Base-by-base conservation (phyloP, 2,329 filamentous ascomycete species). In the Aspergillus sp. region DNA sequence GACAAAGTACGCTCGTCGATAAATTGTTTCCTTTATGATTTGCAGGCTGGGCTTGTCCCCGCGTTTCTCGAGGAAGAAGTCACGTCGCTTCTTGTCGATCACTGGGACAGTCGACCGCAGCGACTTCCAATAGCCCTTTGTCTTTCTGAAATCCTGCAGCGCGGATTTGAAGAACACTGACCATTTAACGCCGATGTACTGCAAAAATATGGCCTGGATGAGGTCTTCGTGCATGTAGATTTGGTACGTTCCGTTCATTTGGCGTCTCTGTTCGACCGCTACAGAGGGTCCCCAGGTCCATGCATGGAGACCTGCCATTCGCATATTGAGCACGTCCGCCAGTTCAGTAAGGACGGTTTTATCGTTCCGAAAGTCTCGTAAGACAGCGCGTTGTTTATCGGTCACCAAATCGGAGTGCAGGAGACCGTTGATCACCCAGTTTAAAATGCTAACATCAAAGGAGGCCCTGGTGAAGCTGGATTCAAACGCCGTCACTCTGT, bases 211-310 rank as follows among this genome's bases (percentile, higher is more conserved):
- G 1, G 63, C 63, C 30, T 64, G 63, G 23, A 64, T 64, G 15
- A 64, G 60, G 25, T 64, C 63, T 38, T 64, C 63, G 13, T 62
- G 63, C 63, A 64, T 62, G 13, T 52, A 48, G 6, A 64, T 54
- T 6, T 62, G 60, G 13, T 64, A 64, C 1, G 57, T 9, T 23
- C 63, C 63, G 34, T 64, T 64, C 8, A 64, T 34, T 13, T 60
- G 60, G 9, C 63, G 53, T 19, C 60, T 54, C 22, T 64, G 60
- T 23, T 64, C 63, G 9, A 64, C 43, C 0, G 50, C 11, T 3
- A 64, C 60, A 22, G 49, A 57, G 7, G 48, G 9, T 5, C 63
- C 63, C 63, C 63, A 64, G 7, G 60, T 60, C 63, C 63, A 64
- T 11, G 63, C 45, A 22, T 62, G 28, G 22, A 64, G 8, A 1